Evolutionary conservation across 345 rosid genomes (phyloP).

Genomic region (Tarenaya hassleriana): DNA sequence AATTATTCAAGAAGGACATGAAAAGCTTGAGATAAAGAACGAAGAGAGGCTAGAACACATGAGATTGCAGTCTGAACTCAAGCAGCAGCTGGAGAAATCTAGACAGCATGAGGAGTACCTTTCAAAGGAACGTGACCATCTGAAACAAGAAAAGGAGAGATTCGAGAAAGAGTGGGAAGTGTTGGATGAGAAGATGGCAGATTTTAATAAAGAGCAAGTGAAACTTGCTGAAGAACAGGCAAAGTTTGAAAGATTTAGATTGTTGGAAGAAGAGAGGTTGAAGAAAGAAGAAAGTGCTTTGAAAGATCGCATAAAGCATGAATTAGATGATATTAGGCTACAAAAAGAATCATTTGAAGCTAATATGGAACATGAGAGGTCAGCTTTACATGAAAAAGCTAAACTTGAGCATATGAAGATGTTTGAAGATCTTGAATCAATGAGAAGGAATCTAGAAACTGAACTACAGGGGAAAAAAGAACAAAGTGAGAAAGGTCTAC

Average conservation of each 20-base stretch:
- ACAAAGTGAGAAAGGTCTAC: constrained; percentile 54
- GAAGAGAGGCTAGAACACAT: constrained; percentile 63
- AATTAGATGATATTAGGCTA: constrained; percentile 48
- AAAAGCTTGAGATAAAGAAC: constrained; percentile 44
- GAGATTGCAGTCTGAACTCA: constrained; percentile 60
- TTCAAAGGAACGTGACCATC: constrained; percentile 55
- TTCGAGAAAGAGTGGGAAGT: constrained; percentile 80
- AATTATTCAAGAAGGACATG: constrained; percentile 42
- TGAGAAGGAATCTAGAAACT: constrained; percentile 44
- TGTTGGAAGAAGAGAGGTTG: constrained; percentile 47
- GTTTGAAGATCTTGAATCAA: constrained; percentile 54
- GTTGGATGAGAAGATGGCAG: constrained; percentile 66
- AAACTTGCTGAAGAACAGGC: constrained; percentile 44
- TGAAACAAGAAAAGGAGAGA: constrained; percentile 60
- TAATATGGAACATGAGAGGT: constrained; percentile 52
- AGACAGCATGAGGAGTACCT: constrained; percentile 56
- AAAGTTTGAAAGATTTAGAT: constrained; percentile 39
- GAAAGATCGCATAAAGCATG: constrained; percentile 37
- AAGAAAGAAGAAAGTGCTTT: constrained; percentile 48
- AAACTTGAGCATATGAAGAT: constrained; percentile 44
- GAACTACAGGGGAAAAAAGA: constrained; percentile 38
- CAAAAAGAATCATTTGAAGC: constrained; percentile 70
- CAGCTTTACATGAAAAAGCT: constrained; percentile 42
- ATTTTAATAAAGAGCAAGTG: constrained; percentile 36
- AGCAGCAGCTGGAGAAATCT: constrained; percentile 56